Evolutionary conservation across 2,329 filamentous ascomycete species (phyloP), one percentile per base, ranked within the genome.

Genomic region (Mariannaea elegans): DNA sequence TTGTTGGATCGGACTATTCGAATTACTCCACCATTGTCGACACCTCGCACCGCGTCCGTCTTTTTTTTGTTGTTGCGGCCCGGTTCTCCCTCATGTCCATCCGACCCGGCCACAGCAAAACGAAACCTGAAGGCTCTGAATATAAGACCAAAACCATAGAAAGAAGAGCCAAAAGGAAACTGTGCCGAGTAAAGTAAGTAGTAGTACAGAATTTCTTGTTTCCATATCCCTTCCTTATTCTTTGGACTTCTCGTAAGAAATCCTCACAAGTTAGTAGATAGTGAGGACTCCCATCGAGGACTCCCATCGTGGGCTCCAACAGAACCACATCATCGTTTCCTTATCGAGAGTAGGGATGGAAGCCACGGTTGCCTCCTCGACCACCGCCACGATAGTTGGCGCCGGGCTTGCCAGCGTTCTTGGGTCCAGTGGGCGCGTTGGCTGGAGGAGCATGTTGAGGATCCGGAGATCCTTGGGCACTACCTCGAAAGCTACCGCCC

Each of bases 381-480:
- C 94, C 93, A 50, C 94, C 94, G 52, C 95, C 94, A 38, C 94
- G 90, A 76, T 97, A 98, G 78, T 97, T 97, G 2, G 92, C 93
- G 14, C 94, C 93, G 1, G 94, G 93, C 73, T 90, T 91, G 23
- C 94, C 94, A 1, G 94, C 93, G 71, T 98, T 99, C 84, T 97
- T 97, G 4, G 95, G 95, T 0, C 95, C 95, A 0, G 95, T 99
- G 0, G 95, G 95, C 6, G 95, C 87, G 64, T 85, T 86, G 56
- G 77, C 80, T 2, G 85, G 84, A 21, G 79, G 78, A 19, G 77
- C 78, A 61, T 86, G 83, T 21, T 76, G 72, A 1, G 82, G 77
- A 42, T 77, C 73, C 38, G 78, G 74, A 49, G 75, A 77, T 34
- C 75, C 77, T 58, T 77, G 78, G 58, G 76, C 77, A 70, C 77